A percentile compares a stretch with the other conserved stretches of the same genome.
These are phyloP conservation scores for Casuarina glauca DNA, from an alignment of 306 rosid genomes.

Conservation along the genomic window DNA sequence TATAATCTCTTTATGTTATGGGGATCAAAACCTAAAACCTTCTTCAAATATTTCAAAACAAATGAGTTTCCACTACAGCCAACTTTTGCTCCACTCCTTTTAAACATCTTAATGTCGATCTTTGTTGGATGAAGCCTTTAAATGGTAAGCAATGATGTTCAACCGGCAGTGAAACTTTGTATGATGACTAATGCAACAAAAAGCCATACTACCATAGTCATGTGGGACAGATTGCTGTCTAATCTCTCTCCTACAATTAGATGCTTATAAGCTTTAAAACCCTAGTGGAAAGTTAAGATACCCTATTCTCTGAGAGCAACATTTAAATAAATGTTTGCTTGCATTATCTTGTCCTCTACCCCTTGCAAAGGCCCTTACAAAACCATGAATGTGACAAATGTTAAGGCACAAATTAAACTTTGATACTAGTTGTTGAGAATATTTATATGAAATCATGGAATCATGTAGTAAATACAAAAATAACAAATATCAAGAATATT, in stretches of 20 bases:
- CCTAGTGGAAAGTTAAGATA: no score
- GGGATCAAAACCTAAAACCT: conserved; percentile 2
- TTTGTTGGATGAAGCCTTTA: not conserved
- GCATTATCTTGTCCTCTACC: no score
- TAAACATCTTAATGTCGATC: conserved; percentile 10
- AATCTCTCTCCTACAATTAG: conserved; percentile 1
- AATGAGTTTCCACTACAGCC: conserved; percentile 21
- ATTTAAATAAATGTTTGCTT: no score
- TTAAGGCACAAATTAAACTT: no score
- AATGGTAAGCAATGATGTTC: conserved; percentile 18
- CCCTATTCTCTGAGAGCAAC: no score
- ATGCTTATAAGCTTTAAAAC: no score
- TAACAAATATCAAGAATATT: no score
- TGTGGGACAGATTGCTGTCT: conserved; percentile 8
- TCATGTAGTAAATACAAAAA: no score
- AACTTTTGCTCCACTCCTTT: conserved; percentile 13
- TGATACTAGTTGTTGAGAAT: no score
- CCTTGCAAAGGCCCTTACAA: no score
- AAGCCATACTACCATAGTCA: conserved; percentile 21
- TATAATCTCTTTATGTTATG: conserved; percentile 21
- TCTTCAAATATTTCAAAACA: conserved; percentile 17
- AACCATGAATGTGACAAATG: no score
- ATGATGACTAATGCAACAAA: conserved; percentile 20
- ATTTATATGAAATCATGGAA: no score
- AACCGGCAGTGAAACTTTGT: conserved; percentile 14